phyloP scores from a whole-genome alignment of 768 basidiomycete species.

The Termitomyces sp. region DNA sequence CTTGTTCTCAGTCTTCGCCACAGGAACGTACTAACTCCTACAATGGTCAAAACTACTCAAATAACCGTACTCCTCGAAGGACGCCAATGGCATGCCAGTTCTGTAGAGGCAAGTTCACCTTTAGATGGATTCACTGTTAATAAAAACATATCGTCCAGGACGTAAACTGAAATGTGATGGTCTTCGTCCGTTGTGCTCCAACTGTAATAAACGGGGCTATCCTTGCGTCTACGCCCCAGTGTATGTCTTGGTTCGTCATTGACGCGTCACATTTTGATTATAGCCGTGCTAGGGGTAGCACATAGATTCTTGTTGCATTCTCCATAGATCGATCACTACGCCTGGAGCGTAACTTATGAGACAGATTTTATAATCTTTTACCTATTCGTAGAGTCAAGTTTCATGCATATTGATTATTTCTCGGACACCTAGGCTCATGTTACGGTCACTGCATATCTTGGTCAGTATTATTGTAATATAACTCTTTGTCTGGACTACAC shows the following conservation, averaged over 20 bases:
- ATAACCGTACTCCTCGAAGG: constrained; percentile 29
- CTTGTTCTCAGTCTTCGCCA: neutral
- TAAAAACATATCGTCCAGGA: constrained; percentile 29
- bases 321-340: neutral
- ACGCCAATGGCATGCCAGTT: constrained; percentile 73
- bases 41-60: constrained; percentile 1
- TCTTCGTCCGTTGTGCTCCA: constrained; percentile 52
- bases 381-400: neutral
- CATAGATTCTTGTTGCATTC: neutral
- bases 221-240: constrained; percentile 62
- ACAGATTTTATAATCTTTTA: neutral
- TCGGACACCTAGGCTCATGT: neutral
- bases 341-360: neutral
- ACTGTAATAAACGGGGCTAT: constrained; percentile 56
- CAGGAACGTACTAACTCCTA: neutral
- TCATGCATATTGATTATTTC: neutral
- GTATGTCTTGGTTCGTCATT: constrained; percentile 34
- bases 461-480: neutral
- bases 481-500: neutral
- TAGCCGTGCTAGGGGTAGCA: neutral
- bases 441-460: neutral
- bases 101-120: constrained; percentile 48
- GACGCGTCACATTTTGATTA: neutral
- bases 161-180: constrained; percentile 76
- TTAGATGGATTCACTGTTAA: neutral